These are phyloP conservation scores for Tulasnella calospora DNA, from an alignment of 768 basidiomycete genomes.

Conservation along the genomic window DNA sequence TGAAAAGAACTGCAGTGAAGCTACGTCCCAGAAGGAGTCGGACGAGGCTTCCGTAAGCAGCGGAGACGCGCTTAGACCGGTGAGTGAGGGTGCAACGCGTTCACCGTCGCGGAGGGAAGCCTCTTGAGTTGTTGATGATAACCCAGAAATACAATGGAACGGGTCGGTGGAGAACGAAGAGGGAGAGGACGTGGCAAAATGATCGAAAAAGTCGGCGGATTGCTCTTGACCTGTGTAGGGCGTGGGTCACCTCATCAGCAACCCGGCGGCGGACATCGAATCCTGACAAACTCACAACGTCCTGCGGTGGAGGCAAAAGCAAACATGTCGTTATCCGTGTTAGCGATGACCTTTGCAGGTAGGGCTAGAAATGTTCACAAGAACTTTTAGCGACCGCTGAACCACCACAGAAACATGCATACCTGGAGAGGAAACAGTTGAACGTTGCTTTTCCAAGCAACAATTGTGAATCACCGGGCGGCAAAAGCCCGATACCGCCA, in stretches of 20 bases:
- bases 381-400: too few species aligned
- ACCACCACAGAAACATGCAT: not conserved
- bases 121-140: not conserved
- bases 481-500: not conserved
- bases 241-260: too few species aligned
- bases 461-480: not conserved
- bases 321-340: too few species aligned
- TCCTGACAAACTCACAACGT: too few species aligned
- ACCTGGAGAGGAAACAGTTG: not conserved
- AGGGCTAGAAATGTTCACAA: too few species aligned
- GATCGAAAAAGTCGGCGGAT: too few species aligned
- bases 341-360: too few species aligned
- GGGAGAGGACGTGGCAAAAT: slow-evolving; percentile 46
- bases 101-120: not conserved
- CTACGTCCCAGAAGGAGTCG: not conserved
- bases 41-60: not conserved
- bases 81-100: not conserved
- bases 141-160: not conserved
- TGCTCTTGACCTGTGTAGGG: too few species aligned
- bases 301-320: too few species aligned
- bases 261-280: too few species aligned
- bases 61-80: not conserved
- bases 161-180: not conserved
- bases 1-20: not conserved
- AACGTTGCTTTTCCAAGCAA: not conserved